These are phyloP conservation scores for Trametes villosa DNA, from an alignment of 768 basidiomycete genomes.

Conservation along the genomic window DNA sequence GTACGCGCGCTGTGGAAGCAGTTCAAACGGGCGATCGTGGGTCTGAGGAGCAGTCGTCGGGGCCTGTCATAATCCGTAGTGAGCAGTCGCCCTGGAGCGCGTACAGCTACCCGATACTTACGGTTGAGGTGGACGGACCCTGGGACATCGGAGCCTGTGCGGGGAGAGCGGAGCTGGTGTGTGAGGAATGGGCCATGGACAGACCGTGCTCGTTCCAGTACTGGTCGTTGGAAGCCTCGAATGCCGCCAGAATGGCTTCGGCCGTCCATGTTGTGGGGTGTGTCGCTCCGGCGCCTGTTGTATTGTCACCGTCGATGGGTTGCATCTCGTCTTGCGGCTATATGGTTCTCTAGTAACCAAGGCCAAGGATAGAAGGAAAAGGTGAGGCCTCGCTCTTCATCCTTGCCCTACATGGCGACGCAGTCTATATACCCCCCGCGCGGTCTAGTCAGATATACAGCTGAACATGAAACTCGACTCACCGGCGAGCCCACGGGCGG, in stretches of 20 bases:
- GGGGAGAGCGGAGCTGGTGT: background rate
- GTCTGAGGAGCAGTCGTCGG: too few relatives aligned
- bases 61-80: background rate
- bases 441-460: background rate
- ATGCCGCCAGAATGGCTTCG: background rate
- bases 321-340: background rate
- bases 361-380: background rate
- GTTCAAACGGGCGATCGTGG: background rate
- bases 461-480: background rate
- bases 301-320: background rate
- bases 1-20: conserved; percentile 8
- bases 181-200: background rate
- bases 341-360: too few relatives aligned
- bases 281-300: background rate
- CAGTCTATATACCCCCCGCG: background rate
- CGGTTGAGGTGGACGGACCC: background rate
- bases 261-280: background rate
- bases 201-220: conserved; percentile 7
- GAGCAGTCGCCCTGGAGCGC: too few relatives aligned
- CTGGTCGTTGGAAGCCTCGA: conserved; percentile 6
- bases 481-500: too few relatives aligned
- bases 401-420: background rate
- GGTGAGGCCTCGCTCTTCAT: background rate
- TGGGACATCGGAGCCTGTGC: background rate
- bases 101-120: background rate